Conservation (phyloP, 768 basidiomycete genomes). For the Trametes coccinea region DNA sequence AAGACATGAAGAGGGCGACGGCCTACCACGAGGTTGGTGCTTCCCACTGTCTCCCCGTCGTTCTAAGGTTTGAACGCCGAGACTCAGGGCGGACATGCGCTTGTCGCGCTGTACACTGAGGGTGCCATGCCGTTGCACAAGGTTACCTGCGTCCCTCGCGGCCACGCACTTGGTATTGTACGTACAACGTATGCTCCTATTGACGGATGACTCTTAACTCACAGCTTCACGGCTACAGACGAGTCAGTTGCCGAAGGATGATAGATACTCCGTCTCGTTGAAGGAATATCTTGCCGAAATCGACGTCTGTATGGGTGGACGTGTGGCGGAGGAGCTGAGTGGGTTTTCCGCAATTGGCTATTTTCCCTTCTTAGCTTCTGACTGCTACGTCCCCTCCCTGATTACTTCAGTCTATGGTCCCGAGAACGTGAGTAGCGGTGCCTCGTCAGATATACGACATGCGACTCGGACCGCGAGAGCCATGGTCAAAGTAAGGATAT, state of each 20-base stretch:
- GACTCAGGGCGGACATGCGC: constrained; percentile 81
- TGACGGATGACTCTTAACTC: background rate
- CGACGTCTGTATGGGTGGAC: constrained; percentile 92
- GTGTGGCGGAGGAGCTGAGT: constrained; percentile 93
- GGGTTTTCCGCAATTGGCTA: constrained; percentile 30
- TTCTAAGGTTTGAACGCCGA: constrained; percentile 11
- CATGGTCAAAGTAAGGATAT: constrained; percentile 81
- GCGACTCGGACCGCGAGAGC: constrained; percentile 78
- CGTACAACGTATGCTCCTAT: constrained; percentile 33
- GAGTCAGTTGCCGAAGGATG: constrained; percentile 73
- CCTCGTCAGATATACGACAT: constrained; percentile 79
- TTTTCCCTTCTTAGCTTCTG: constrained; percentile 11
- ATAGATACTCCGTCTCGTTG: constrained; percentile 67
- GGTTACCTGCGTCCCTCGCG: constrained; percentile 96
- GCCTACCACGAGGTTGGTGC: constrained; percentile 89
- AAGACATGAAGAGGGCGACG: constrained; percentile 83
- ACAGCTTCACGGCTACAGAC: constrained; percentile 44
- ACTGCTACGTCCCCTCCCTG: constrained; percentile 22
- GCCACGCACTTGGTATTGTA: constrained; percentile 88
- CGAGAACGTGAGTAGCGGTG: constrained; percentile 89
- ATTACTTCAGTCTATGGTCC: constrained; percentile 70
- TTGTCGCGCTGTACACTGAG: constrained; percentile 92
- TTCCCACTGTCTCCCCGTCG: background rate
- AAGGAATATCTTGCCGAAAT: constrained; percentile 81
- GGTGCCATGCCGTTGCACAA: constrained; percentile 98